Conservation (phyloP, 2,329 filamentous ascomycete genomes). For the Chrysoporthe cubensis region DNA sequence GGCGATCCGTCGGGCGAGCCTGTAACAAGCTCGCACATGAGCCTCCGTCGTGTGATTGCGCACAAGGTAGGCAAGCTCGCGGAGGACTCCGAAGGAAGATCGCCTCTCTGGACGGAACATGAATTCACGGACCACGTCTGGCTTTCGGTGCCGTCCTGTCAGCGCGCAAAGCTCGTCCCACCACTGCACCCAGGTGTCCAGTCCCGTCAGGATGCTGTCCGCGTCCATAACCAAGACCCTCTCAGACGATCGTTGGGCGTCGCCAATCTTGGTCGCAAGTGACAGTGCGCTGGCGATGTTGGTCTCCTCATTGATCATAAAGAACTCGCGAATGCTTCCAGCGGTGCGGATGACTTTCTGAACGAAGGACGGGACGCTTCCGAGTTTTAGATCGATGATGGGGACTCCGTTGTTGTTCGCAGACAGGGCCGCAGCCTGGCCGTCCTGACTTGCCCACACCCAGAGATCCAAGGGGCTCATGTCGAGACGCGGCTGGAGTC, state of each 20-base stretch:
- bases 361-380: background rate
- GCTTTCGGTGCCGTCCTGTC: background rate
- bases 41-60: background rate
- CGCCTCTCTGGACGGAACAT: background rate
- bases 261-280: background rate
- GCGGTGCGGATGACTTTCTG: background rate
- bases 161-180: background rate
- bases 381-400: background rate
- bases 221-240: background rate
- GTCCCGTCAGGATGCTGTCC: background rate
- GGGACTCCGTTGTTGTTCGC: background rate
- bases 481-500: background rate
- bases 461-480: background rate
- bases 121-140: background rate
- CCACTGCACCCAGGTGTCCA: background rate
- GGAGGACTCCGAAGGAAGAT: background rate
- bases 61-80: background rate
- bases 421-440: background rate
- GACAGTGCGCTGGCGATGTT: background rate
- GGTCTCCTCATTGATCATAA: background rate
- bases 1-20: background rate
- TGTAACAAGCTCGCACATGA: background rate
- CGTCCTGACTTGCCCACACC: background rate
- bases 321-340: background rate
- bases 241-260: background rate